These are phyloP conservation scores for Aegilops umbellulata DNA, from an alignment of 176 grass and related monocot genomes.

Conservation along the genomic window DNA sequence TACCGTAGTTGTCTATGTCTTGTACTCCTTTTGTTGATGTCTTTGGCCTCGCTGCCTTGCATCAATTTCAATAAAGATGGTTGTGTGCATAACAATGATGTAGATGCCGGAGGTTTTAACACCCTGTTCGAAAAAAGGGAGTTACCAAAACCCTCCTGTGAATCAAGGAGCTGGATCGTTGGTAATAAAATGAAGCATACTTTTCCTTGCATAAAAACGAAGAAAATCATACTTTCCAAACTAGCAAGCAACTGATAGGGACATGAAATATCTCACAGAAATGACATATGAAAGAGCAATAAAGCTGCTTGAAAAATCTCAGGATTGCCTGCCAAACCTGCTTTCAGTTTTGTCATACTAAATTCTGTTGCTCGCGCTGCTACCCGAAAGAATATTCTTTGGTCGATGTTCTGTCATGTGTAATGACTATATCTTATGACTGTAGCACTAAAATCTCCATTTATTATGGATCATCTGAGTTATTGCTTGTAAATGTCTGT, in stretches of 20 bases:
- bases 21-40: background rate
- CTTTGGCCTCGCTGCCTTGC: background rate
- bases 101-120: background rate
- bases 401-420: background rate
- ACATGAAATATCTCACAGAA: slow-evolving; percentile 20
- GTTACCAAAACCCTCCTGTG: background rate
- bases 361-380: background rate
- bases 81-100: background rate
- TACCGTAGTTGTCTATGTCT: background rate
- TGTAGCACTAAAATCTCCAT: background rate
- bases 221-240: background rate
- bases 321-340: background rate
- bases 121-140: background rate
- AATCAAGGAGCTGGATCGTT: background rate
- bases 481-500: slow-evolving; percentile 5
- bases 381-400: background rate
- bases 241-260: slow-evolving; percentile 6
- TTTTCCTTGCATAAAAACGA: background rate
- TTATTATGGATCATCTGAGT: background rate
- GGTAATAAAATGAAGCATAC: background rate
- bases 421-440: background rate
- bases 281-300: background rate
- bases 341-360: slow-evolving; percentile 19
- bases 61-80: background rate
- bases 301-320: background rate